These are phyloP conservation scores for Hemisphaericaspora xylanilytica DNA, from an alignment of 1,139 yeast genomes.

Conservation along the genomic window DNA sequence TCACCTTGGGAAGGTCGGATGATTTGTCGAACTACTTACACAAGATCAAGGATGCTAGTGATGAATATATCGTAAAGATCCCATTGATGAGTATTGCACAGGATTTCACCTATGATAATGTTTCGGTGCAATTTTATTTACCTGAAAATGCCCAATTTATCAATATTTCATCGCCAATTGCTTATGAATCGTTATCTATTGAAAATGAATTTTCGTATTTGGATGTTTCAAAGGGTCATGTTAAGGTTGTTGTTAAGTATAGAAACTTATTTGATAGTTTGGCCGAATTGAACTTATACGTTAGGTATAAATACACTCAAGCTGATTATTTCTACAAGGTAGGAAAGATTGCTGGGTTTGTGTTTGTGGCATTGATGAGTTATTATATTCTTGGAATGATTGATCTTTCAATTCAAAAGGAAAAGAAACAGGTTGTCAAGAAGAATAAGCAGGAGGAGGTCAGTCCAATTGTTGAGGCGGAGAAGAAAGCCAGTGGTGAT, in stretches of 20 bases:
- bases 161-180: slow-evolving; percentile 58
- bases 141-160: slow-evolving; percentile 84
- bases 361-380: slow-evolving; percentile 61
- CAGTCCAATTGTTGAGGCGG: neutral
- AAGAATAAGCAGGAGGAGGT: too few species aligned
- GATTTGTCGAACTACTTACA: slow-evolving; percentile 53
- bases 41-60: slow-evolving; percentile 34
- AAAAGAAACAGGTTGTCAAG: neutral
- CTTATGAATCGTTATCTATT: slow-evolving; percentile 33
- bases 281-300: slow-evolving; percentile 52
- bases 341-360: slow-evolving; percentile 58
- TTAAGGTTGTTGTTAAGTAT: slow-evolving; percentile 64
- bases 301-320: slow-evolving; percentile 62
- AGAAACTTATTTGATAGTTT: slow-evolving; percentile 70
- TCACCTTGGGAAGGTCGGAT: slow-evolving; percentile 89
- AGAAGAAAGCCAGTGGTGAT: slow-evolving; percentile 7
- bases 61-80: slow-evolving; percentile 59
- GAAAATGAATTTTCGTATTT: slow-evolving; percentile 61
- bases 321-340: slow-evolving; percentile 63
- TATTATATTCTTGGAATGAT: slow-evolving; percentile 48
- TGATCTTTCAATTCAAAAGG: slow-evolving; percentile 27
- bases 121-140: slow-evolving; percentile 61
- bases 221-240: slow-evolving; percentile 78
- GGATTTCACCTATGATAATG: slow-evolving; percentile 66
- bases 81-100: slow-evolving; percentile 74